phyloP scores from a whole-genome alignment of 345 rosid species.

The Ricinus communis region DNA sequence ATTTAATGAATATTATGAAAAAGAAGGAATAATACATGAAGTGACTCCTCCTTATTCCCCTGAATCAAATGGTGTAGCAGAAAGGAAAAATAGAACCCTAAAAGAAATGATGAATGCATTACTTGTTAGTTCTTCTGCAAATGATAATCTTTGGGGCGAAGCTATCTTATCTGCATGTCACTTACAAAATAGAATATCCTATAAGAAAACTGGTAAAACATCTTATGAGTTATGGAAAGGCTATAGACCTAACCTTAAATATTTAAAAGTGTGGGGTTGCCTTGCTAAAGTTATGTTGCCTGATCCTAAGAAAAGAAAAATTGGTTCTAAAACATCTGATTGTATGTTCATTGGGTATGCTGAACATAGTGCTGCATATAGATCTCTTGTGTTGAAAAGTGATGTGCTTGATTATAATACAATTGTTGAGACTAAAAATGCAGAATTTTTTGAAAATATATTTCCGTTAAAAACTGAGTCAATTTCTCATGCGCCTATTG shows the following conservation, averaged over 20 bases:
- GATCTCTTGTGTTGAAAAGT: background rate
- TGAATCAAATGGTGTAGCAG: background rate
- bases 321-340: background rate
- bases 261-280: background rate
- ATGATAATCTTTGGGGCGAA: background rate
- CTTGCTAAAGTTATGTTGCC: background rate
- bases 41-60: background rate
- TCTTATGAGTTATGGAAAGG: background rate
- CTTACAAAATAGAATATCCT: background rate
- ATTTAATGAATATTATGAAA: background rate
- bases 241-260: background rate
- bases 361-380: background rate
- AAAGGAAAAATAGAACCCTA: constrained; percentile 1
- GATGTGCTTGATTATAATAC: background rate
- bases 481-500: background rate
- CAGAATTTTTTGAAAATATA: background rate
- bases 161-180: background rate
- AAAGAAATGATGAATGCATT: background rate
- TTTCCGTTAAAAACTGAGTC: background rate
- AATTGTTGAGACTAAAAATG: background rate
- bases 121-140: background rate
- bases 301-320: constrained; percentile 6
- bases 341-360: constrained; percentile 6
- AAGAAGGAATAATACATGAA: background rate
- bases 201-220: constrained; percentile 2